Conservation (phyloP, 805 yeast genomes). For the Nakazawaea pomicola region DNA sequence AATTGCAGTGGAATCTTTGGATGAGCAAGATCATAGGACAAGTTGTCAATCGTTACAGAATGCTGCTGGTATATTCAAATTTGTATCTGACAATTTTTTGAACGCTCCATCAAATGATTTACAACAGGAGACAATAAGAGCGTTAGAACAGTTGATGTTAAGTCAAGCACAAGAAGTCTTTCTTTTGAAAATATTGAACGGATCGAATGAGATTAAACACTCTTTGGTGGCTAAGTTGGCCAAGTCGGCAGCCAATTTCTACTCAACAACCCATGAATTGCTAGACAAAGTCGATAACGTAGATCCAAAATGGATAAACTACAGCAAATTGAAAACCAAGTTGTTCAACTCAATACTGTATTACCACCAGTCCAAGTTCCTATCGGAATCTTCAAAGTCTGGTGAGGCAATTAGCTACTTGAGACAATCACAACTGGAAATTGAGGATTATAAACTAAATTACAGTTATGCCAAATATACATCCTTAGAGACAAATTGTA, state of each 20-base stretch:
- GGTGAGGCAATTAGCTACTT: conserved; percentile 76
- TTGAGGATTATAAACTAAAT: conserved; percentile 19
- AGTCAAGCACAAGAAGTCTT: conserved; percentile 92
- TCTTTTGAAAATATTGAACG: conserved; percentile 52
- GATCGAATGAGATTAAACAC: conserved; percentile 41
- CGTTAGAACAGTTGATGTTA: conserved; percentile 59
- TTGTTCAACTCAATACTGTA: conserved; percentile 58
- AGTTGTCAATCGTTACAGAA: conserved; percentile 61
- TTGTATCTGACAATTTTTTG: conserved; percentile 71
- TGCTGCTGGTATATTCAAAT: conserved; percentile 73
- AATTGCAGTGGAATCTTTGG: conserved; percentile 35
- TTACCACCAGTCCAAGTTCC: conserved; percentile 51
- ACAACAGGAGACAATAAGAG: conserved; percentile 59
- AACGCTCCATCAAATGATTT: conserved; percentile 87
- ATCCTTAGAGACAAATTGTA: conserved; percentile 19
- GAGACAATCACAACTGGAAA: conserved; percentile 42
- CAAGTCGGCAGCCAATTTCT: conserved; percentile 52
- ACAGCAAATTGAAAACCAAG: conserved; percentile 44
- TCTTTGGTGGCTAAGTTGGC: conserved; percentile 75
- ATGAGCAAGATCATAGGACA: conserved; percentile 44
- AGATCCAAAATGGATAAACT: conserved; percentile 41
- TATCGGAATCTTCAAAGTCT: conserved; percentile 51
- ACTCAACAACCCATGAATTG: conserved; percentile 44
- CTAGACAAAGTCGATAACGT: conserved; percentile 33
- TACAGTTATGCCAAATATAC: conserved; percentile 18